Conservation (phyloP, 495 filamentous ascomycete genomes). For the Sabuloglossum arenarium region DNA sequence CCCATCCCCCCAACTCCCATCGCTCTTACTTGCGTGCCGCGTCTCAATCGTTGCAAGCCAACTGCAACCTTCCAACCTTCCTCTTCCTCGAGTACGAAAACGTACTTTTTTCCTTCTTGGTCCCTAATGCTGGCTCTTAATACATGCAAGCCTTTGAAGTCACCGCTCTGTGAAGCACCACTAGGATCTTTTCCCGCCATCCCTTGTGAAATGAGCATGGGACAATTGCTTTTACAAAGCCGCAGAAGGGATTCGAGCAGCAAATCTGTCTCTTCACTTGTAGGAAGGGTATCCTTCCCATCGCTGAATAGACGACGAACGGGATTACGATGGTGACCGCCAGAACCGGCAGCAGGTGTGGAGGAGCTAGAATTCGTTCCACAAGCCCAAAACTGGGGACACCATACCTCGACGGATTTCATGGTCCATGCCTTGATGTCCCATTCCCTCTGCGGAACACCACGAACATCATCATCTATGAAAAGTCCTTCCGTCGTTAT, state of each 20-base stretch:
- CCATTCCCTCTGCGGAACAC: conserved; percentile 83
- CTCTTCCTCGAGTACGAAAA: conserved; percentile 62
- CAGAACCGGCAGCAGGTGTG: background rate
- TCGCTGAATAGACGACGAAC: conserved; percentile 15
- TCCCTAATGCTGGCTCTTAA: conserved; percentile 68
- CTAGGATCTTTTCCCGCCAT: background rate
- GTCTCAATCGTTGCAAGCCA: conserved; percentile 51
- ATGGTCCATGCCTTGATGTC: conserved; percentile 96
- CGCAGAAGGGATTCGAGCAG: conserved; percentile 35
- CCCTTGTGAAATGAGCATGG: conserved; percentile 10
- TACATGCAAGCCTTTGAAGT: conserved; percentile 47
- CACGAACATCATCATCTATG: conserved; percentile 82
- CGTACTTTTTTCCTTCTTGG: conserved; percentile 58
- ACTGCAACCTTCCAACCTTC: conserved; percentile 88
- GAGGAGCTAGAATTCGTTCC: conserved; percentile 1
- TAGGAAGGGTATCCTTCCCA: conserved; percentile 20
- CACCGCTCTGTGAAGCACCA: conserved; percentile 23
- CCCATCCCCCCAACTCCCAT: conserved; percentile 21
- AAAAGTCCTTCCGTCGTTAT: conserved; percentile 85
- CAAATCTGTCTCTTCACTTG: conserved; percentile 35
- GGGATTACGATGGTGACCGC: background rate
- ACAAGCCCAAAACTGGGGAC: conserved; percentile 3
- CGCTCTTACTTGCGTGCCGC: conserved; percentile 37
- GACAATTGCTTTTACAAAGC: conserved; percentile 41
- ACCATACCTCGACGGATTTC: conserved; percentile 71